A percentile compares a stretch with the other conserved stretches of the same genome.
phyloP scores from a whole-genome alignment of 768 basidiomycete genomes.

The Sutorius australiensis region DNA sequence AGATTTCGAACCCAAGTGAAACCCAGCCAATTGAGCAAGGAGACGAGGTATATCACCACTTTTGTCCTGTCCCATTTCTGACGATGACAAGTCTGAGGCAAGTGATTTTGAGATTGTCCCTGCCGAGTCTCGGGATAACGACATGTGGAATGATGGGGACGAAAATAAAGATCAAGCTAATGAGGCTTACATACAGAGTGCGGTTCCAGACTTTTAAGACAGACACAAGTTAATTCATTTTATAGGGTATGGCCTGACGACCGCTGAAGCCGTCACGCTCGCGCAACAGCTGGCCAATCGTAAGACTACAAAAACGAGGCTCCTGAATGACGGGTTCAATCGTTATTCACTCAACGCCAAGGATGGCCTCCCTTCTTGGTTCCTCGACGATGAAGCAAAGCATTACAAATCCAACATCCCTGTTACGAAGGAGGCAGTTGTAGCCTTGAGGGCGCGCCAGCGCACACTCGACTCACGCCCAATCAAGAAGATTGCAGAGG shows the following conservation, averaged over 20 bases:
- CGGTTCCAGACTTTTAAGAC: slow-evolving; percentile 20
- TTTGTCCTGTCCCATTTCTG: slow-evolving; percentile 3
- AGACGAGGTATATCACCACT: slow-evolving; percentile 22
- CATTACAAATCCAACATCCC: slow-evolving; percentile 93
- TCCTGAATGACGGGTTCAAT: slow-evolving; percentile 95
- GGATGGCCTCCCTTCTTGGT: slow-evolving; percentile 92
- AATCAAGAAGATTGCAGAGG: slow-evolving; percentile 98
- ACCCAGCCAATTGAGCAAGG: slow-evolving; percentile 29
- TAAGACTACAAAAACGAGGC: slow-evolving; percentile 78
- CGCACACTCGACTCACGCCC: slow-evolving; percentile 94
- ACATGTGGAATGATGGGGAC: slow-evolving; percentile 79
- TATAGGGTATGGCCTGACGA: slow-evolving; percentile 76
- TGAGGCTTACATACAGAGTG: slow-evolving; percentile 64
- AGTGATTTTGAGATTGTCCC: slow-evolving; percentile 75
- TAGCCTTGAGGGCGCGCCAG: slow-evolving; percentile 80
- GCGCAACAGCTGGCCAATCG: slow-evolving; percentile 91
- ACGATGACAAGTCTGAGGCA: slow-evolving; percentile 17
- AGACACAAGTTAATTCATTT: slow-evolving; percentile 1
- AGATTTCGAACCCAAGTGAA: slow-evolving; percentile 28
- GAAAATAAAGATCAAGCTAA: slow-evolving; percentile 72
- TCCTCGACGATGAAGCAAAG: slow-evolving; percentile 93
- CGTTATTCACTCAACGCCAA: slow-evolving; percentile 89
- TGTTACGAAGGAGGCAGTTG: slow-evolving; percentile 93
- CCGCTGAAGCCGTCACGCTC: slow-evolving; percentile 86
- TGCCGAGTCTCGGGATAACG: slow-evolving; percentile 53